Conservation (phyloP, 176 grass and related monocot species). For the Cenchrus americanus region DNA sequence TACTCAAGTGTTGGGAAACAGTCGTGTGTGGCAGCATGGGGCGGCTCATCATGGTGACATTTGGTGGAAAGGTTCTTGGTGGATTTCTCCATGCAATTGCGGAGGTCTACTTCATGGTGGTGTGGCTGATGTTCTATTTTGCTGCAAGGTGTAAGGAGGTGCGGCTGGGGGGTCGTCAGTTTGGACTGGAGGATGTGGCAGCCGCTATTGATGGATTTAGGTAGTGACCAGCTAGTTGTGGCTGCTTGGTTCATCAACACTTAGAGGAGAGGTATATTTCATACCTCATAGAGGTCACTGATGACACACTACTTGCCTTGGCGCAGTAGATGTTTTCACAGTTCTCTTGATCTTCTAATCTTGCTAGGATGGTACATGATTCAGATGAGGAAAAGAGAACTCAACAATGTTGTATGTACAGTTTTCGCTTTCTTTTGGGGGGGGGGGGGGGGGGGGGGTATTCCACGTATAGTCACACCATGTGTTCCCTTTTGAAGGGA, state of each 20-base stretch:
- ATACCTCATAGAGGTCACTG: slow-evolving; percentile 29
- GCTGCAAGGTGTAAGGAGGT: slow-evolving; percentile 70
- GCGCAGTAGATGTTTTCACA: slow-evolving; percentile 25
- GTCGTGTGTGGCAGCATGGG: slow-evolving; percentile 81
- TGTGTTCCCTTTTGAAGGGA: slow-evolving; percentile 26
- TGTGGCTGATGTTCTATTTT: slow-evolving; percentile 90
- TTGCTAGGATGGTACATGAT: slow-evolving; percentile 34
- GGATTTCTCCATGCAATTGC: slow-evolving; percentile 63
- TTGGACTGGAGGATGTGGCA: slow-evolving; percentile 78
- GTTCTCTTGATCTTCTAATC: slow-evolving; percentile 42
- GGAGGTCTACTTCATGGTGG: slow-evolving; percentile 93
- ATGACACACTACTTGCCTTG: slow-evolving; percentile 20
- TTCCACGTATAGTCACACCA: slow-evolving; percentile 39
- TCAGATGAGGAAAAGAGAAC: slow-evolving; percentile 32
- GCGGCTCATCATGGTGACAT: slow-evolving; percentile 52
- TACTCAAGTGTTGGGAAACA: slow-evolving; percentile 86
- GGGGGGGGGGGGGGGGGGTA: too few species aligned
- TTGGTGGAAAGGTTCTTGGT: slow-evolving; percentile 73
- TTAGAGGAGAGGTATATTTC: slow-evolving; percentile 50
- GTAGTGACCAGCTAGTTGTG: slow-evolving; percentile 27
- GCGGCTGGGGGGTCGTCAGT: slow-evolving; percentile 62
- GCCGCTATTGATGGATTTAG: slow-evolving; percentile 68
- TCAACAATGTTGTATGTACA: slow-evolving; percentile 57
- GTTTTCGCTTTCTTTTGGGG: slow-evolving; percentile 42
- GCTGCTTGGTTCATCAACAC: neutral